Percentiles rank a stretch among this genome's conserved stretches.
Evolutionary conservation across 805 yeast genomes (phyloP).

Genomic region (Myxozyma mucilagina): DNA sequence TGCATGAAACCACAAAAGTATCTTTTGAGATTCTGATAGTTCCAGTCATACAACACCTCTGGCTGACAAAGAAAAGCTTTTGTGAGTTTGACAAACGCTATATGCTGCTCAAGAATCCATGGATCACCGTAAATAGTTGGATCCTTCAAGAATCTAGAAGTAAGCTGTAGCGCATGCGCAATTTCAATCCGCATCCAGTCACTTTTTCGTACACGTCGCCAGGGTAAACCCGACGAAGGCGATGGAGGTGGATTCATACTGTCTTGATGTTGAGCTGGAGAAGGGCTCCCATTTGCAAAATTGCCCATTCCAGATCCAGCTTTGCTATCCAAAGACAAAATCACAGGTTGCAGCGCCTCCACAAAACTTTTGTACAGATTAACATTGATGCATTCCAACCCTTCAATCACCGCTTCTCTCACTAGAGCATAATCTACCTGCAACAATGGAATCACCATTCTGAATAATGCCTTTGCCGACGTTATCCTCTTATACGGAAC

Average conservation of each 20-base stretch:
- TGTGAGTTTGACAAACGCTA: conserved; percentile 60
- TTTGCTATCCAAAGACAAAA: conserved; percentile 3
- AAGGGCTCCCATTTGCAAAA: neutral
- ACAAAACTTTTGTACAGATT: conserved; percentile 82
- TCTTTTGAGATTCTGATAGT: conserved; percentile 73
- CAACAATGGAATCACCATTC: conserved; percentile 80
- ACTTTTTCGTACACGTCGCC: conserved; percentile 32
- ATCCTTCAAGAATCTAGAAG: conserved; percentile 60
- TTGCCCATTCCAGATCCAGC: neutral
- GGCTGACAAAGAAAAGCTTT: conserved; percentile 60
- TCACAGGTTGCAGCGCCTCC: conserved; percentile 44
- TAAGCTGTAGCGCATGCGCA: conserved; percentile 71
- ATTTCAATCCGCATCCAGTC: conserved; percentile 64
- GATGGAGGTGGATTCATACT: neutral
- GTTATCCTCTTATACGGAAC: conserved; percentile 67
- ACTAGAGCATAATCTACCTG: conserved; percentile 67
- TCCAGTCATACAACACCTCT: conserved; percentile 61
- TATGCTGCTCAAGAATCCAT: conserved; percentile 64
- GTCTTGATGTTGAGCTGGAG: neutral
- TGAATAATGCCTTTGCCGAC: conserved; percentile 85
- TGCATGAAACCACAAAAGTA: conserved; percentile 83
- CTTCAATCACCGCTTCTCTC: conserved; percentile 84
- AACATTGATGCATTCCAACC: conserved; percentile 84
- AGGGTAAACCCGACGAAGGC: conserved; percentile 16
- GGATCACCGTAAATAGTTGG: conserved; percentile 60